Base-by-base conservation (phyloP, 176 grass and related monocot species). In the Puccinellia tenuiflora region DNA sequence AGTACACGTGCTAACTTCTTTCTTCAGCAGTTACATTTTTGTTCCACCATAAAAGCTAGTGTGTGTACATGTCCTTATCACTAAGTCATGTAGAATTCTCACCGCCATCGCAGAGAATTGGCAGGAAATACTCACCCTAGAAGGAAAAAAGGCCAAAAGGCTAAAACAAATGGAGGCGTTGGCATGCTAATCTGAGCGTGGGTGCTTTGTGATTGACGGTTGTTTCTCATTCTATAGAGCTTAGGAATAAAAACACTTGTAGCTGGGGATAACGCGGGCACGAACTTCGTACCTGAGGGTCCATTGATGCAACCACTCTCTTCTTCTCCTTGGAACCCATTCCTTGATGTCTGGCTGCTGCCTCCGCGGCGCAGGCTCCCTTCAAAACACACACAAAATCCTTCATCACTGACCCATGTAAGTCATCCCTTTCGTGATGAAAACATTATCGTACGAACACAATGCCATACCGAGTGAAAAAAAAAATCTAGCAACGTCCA, bases 281-380 rank as follows among this genome's bases (percentile, higher is more conserved):
- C 0, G 14, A 59, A 81, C 12, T 48, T 12, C n/a, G 16, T 76
- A 91, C 94, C 86, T 93, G 88, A 65, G 91, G 88, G 20, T 96
- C 94, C 26, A 93, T 73, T 62, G 78, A 80, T 77, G 88, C 88
- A 51, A 93, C 82, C 20, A 89, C 30, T 70, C 83, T 76, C 85
- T 91, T 89, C 78, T 86, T 91, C 84, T 91, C 86, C 57, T 84
- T 54, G 40, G 79, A 72, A 34, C 12, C 63, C 89, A 75, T 43
- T 91, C 86, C 72, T 87, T 83, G 25, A 72, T 82, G 76, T 57
- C 42, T 1, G 40, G 55, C 6, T 86, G 86, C 64, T 76, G 86
- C 87, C 64, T 91, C 50, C 42, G 81, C 10, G 45, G 66, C 13
- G 54, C 90, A 48, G 87, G 79, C 59, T 91, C 88, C 78, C 94